phyloP scores from a whole-genome alignment of 306 rosid genomes.

The Pyrus betulifolia region DNA sequence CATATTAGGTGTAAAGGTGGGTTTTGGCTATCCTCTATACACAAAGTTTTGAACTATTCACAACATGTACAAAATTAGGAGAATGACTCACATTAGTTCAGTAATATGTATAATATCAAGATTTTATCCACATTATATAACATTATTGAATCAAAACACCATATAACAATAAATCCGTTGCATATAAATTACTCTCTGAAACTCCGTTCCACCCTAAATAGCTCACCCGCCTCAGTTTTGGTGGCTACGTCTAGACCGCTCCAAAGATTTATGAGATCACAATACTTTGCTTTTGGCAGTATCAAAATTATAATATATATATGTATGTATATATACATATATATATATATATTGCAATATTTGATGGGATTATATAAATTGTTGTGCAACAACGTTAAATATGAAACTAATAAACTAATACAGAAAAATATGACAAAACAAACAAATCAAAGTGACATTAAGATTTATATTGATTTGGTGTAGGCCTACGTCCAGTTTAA shows the following conservation, averaged over 20 bases:
- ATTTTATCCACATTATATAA: no score
- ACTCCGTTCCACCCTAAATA: background rate
- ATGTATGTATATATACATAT: no score
- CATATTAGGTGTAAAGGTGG: background rate
- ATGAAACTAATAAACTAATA: no score
- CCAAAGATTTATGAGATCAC: background rate
- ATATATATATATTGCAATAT: background rate
- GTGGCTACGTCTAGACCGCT: no score
- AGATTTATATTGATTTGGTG: no score
- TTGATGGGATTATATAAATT: background rate
- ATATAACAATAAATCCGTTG: no score
- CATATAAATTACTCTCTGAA: no score
- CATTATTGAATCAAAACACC: background rate
- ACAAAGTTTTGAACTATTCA: background rate
- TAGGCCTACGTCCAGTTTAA: no score
- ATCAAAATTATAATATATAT: background rate
- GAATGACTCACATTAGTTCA: background rate
- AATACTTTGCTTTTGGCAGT: background rate
- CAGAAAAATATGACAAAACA: no score
- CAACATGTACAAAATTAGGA: background rate
- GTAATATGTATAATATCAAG: background rate
- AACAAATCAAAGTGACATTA: no score
- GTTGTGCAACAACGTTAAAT: no score
- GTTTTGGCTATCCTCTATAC: background rate
- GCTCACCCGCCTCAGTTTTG: no score